Percentiles rank a stretch among this genome's conserved stretches.
Conservation (phyloP, 306 rosid species). For the Dryas octopetala region DNA sequence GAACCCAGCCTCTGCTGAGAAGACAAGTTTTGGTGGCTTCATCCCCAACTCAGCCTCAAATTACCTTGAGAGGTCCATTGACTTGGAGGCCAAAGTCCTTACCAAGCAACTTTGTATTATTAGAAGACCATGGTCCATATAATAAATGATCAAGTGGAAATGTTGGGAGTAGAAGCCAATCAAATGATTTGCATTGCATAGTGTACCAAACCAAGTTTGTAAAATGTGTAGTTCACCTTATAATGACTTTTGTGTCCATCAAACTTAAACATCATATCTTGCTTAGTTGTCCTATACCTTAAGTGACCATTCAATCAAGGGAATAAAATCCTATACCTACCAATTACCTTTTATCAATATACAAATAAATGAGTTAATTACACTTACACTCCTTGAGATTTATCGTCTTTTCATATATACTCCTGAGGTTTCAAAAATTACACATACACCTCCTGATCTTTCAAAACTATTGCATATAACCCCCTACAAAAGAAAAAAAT, state of each 20-base stretch:
- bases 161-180: not conserved
- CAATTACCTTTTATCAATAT: not conserved
- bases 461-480: too few species aligned
- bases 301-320: not conserved
- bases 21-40: too few species aligned
- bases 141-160: not conserved
- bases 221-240: not conserved
- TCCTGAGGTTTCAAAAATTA: too few species aligned
- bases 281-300: slow-evolving; percentile 14
- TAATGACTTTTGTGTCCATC: slow-evolving; percentile 8
- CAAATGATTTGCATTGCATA: slow-evolving; percentile 21
- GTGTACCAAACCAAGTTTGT: slow-evolving; percentile 3
- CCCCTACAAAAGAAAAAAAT: too few species aligned
- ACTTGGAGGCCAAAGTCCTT: not conserved
- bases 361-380: not conserved
- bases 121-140: not conserved
- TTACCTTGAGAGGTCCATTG: not conserved
- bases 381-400: too few species aligned
- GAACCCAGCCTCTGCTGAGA: too few species aligned
- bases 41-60: not conserved
- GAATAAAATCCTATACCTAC: slow-evolving; percentile 5
- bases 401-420: too few species aligned
- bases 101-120: not conserved
- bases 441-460: too few species aligned
- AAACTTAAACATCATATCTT: slow-evolving; percentile 12